Evolutionary conservation across 352 stramenopile species (phyloP).

Genomic region (Globisporangium nagaii): DNA sequence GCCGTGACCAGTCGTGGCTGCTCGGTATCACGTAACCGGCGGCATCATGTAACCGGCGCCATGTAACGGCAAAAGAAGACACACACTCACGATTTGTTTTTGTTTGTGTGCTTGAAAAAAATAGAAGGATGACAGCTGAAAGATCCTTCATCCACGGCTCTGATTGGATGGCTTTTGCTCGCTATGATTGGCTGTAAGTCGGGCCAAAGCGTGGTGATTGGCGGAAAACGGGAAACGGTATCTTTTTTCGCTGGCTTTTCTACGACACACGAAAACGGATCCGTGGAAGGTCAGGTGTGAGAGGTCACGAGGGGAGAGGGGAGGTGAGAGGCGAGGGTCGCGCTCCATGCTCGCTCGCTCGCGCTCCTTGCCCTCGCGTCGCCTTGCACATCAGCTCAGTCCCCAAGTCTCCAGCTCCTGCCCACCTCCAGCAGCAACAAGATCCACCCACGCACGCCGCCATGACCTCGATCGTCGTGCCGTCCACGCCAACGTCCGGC

Average conservation of each 20-base stretch:
- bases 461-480: conserved; percentile 3
- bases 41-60: too few relatives aligned
- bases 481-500: neutral
- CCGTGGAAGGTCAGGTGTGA: conserved; percentile 6
- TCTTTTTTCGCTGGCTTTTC: neutral
- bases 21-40: too few relatives aligned
- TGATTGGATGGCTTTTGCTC: neutral
- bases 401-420: conserved; percentile 5
- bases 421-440: neutral
- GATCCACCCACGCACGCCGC: neutral
- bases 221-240: neutral
- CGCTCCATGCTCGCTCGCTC: too few relatives aligned
- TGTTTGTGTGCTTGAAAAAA: too few relatives aligned
- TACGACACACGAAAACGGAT: conserved; percentile 1
- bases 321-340: too few relatives aligned
- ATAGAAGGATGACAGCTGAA: too few relatives aligned
- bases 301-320: too few relatives aligned
- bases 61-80: too few relatives aligned
- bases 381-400: neutral
- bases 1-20: conserved; percentile 38
- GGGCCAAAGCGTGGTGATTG: too few relatives aligned
- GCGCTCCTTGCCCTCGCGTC: neutral
- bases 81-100: too few relatives aligned
- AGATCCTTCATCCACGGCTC: neutral
- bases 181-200: neutral